These are phyloP conservation scores for Termitomyces sp. DNA, from an alignment of 768 basidiomycete genomes.

Conservation along the genomic window DNA sequence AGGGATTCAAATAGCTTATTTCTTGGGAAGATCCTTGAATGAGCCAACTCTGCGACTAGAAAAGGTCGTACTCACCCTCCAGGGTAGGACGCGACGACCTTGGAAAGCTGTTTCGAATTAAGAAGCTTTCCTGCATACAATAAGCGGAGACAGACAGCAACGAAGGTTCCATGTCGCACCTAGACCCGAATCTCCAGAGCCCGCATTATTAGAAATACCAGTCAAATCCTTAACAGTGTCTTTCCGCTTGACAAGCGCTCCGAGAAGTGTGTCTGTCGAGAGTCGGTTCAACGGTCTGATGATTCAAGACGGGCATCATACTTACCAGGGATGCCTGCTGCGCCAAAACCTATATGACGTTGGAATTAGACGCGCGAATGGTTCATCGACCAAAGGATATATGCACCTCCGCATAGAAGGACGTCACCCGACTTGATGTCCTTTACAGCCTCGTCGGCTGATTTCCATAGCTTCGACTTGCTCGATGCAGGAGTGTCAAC, in stretches of 20 bases:
- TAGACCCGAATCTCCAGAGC: slow-evolving; percentile 64
- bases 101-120: slow-evolving; percentile 70
- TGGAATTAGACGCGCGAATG: not conserved
- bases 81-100: slow-evolving; percentile 87
- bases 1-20: slow-evolving; percentile 84
- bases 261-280: slow-evolving; percentile 73
- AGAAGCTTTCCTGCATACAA: slow-evolving; percentile 60
- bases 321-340: slow-evolving; percentile 84
- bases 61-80: slow-evolving; percentile 53
- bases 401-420: slow-evolving; percentile 78
- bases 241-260: slow-evolving; percentile 68
- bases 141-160: not conserved
- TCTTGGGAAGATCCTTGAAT: slow-evolving; percentile 29
- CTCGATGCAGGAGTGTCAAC: slow-evolving; percentile 27
- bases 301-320: not conserved
- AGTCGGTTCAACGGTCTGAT: not conserved
- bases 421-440: slow-evolving; percentile 79
- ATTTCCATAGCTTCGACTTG: slow-evolving; percentile 72
- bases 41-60: not conserved
- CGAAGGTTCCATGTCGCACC: slow-evolving; percentile 35
- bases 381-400: not conserved
- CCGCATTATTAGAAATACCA: slow-evolving; percentile 89
- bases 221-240: slow-evolving; percentile 68
- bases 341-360: slow-evolving; percentile 66
- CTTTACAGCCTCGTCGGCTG: slow-evolving; percentile 78